These are phyloP conservation scores for Golubevia sp. DNA, from an alignment of 1,284 basidiomycete species.

Conservation along the genomic window DNA sequence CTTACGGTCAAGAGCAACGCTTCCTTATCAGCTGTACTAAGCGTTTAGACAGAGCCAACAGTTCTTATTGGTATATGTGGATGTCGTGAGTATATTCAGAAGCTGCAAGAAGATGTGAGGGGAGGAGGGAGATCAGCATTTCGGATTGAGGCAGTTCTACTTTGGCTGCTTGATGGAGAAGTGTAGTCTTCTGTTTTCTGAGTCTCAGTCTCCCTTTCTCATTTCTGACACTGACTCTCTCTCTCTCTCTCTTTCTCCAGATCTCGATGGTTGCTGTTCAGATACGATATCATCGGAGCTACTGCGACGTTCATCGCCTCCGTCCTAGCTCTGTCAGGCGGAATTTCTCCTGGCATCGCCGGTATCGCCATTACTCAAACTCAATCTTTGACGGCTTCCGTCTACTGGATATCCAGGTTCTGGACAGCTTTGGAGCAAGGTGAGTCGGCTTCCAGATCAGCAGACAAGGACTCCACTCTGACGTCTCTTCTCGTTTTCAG, in stretches of 20 bases:
- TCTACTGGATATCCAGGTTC: slow-evolving; percentile 21
- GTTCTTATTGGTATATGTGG: neutral
- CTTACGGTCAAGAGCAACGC: slow-evolving; percentile 33
- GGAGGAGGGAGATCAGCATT: too few species aligned
- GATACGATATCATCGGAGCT: neutral
- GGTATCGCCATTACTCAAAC: slow-evolving; percentile 33
- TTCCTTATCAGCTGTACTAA: slow-evolving; percentile 10
- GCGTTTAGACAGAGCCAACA: neutral
- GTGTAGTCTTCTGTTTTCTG: too few species aligned
- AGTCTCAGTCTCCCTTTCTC: too few species aligned
- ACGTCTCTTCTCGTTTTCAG: neutral
- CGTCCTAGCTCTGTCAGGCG: neutral
- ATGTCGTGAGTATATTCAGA: neutral
- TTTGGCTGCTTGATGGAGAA: too few species aligned
- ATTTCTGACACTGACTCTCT: too few species aligned
- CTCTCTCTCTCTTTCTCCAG: too few species aligned
- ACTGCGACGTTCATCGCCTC: neutral
- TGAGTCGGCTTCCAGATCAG: neutral
- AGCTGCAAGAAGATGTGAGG: too few species aligned
- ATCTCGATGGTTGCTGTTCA: neutral
- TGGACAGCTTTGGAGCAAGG: slow-evolving; percentile 25
- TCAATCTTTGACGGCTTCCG: slow-evolving; percentile 13
- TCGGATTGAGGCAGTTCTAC: too few species aligned
- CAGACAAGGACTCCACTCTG: neutral
- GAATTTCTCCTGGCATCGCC: slow-evolving; percentile 23